Conservation (phyloP, 2,329 filamentous ascomycete genomes). For the Seiridium unicorne region DNA sequence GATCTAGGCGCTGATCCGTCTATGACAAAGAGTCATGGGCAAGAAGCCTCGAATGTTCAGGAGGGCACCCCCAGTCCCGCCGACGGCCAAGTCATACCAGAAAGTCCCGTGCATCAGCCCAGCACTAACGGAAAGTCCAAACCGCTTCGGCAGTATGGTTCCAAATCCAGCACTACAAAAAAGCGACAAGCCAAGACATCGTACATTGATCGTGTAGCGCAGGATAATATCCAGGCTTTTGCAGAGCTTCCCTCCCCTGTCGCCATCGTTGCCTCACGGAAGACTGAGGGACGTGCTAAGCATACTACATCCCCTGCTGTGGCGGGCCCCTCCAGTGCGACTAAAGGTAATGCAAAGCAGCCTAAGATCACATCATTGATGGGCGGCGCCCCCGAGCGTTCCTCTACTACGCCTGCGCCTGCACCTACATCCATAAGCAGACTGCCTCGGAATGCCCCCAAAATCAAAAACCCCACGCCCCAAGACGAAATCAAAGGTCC, state of each 20-base stretch:
- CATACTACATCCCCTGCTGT: background rate
- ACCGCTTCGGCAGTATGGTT: slow-evolving; percentile 16
- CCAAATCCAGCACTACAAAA: slow-evolving; percentile 16
- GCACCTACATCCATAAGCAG: background rate
- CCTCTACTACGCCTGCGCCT: background rate
- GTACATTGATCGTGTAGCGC: slow-evolving; percentile 16
- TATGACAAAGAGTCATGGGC: too few species aligned
- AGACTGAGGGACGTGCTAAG: slow-evolving; percentile 8
- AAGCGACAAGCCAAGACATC: slow-evolving; percentile 24
- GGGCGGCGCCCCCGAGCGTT: background rate
- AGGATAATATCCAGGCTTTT: slow-evolving; percentile 10
- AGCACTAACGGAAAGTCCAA: slow-evolving; percentile 5
- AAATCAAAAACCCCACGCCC: background rate
- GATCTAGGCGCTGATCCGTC: slow-evolving; percentile 2
- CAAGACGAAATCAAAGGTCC: slow-evolving; percentile 27
- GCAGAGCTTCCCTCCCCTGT: slow-evolving; percentile 17
- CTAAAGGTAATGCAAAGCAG: slow-evolving; percentile 4
- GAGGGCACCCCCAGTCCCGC: too few species aligned
- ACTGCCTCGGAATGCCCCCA: slow-evolving; percentile 5
- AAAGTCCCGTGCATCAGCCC: background rate
- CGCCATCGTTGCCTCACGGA: slow-evolving; percentile 14
- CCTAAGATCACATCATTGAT: slow-evolving; percentile 20
- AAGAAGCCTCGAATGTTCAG: too few species aligned
- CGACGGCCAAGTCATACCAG: background rate
- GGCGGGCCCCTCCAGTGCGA: slow-evolving; percentile 7